phyloP scores from a whole-genome alignment of 73 alveolate genomes.

The Breviolum minutum region DNA sequence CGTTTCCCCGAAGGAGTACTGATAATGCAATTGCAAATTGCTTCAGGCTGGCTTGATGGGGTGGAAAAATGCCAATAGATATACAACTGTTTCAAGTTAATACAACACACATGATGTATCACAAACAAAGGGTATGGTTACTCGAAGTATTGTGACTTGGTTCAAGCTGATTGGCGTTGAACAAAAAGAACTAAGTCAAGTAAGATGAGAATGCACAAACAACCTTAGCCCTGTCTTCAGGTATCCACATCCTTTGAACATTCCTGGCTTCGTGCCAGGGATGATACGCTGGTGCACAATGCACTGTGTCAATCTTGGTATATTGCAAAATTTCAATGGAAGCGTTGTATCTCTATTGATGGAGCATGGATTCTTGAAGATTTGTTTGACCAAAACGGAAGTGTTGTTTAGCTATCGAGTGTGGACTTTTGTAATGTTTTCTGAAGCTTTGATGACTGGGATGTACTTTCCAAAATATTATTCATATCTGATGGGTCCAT shows the following conservation, averaged over 20 bases:
- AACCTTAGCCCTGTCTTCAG: background rate
- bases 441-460: background rate
- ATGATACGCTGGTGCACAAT: background rate
- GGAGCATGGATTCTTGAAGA: background rate
- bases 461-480: background rate
- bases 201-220: too few relatives aligned
- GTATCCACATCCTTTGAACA: background rate
- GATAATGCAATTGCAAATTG: slow-evolving; percentile 1
- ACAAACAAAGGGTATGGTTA: too few relatives aligned
- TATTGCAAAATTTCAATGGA: background rate
- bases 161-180: too few relatives aligned
- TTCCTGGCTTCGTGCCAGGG: background rate
- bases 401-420: too few relatives aligned
- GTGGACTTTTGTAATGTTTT: background rate
- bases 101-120: too few relatives aligned
- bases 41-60: background rate
- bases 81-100: too few relatives aligned
- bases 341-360: background rate
- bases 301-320: background rate
- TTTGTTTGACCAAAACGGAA: too few relatives aligned
- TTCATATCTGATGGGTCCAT: background rate
- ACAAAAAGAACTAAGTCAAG: too few relatives aligned
- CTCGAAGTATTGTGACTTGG: too few relatives aligned
- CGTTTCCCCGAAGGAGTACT: background rate
- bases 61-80: too few relatives aligned